Evolutionary conservation across 2,329 filamentous ascomycete genomes (phyloP).

Genomic region (Ilyonectria sp.): DNA sequence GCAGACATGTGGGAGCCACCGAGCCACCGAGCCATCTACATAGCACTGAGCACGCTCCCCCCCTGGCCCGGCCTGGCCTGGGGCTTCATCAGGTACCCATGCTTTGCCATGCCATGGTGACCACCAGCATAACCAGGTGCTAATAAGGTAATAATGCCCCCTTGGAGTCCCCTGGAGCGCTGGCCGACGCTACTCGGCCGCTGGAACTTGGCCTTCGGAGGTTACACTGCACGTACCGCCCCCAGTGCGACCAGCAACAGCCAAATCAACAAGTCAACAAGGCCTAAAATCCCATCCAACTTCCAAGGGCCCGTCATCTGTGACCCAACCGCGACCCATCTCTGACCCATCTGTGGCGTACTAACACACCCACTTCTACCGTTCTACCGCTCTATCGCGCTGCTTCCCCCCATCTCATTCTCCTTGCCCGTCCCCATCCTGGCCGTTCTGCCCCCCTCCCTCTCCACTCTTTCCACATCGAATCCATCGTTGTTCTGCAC

Average conservation of each 20-base stretch:
- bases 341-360: conserved; percentile 16
- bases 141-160: conserved; percentile 24
- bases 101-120: not conserved
- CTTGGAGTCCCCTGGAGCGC: conserved; percentile 16
- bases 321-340: conserved; percentile 26
- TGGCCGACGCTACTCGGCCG: conserved; percentile 19
- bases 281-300: conserved; percentile 5
- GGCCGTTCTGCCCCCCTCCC: conserved; percentile 19
- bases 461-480: conserved; percentile 42
- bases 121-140: conserved; percentile 5
- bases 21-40: not conserved
- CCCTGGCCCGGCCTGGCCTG: not conserved
- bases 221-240: conserved; percentile 19
- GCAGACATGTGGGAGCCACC: conserved; percentile 20
- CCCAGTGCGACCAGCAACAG: not conserved
- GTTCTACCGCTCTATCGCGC: not conserved
- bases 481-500: conserved; percentile 43
- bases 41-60: not conserved
- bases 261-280: not conserved
- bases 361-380: conserved; percentile 14
- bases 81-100: not conserved
- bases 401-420: not conserved
- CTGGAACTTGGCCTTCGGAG: conserved; percentile 18
- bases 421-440: conserved; percentile 1
- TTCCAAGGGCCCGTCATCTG: conserved; percentile 18